Base-by-base conservation (phyloP, 345 rosid genomes). In the Euphorbia tirucalli region DNA sequence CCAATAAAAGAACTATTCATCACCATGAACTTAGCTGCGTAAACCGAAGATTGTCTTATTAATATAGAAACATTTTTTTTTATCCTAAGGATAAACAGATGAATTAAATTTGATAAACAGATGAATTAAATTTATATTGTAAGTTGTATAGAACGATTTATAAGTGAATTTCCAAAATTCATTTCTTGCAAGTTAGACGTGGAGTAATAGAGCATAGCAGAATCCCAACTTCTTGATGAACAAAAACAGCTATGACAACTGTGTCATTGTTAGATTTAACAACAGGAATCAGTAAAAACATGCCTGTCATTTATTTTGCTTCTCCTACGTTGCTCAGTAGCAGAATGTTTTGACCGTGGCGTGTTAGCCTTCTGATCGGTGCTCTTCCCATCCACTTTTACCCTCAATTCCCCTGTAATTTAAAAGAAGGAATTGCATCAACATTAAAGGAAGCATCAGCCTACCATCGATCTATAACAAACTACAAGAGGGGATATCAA, bases 281-380 rank as follows among this genome's bases (percentile, higher is more conserved):
- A 14, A 46, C 27, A 27, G 11, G 24, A 54, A 69, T 39, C 44
- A 61, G 0, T 65, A 10, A 65, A 60, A 3, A 66, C 83, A 83
- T 74, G 82, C 97, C 98, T 86, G 81, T 96, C 96, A 75, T 91
- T 96, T 74, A 96, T 96, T 83, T 96, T 96, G 85, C 99, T 93
- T 79, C 99, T 88, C 71, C 99, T 76, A 28, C 98, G 89, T 81
- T 96, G 98, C 83, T 96, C 98, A 0, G 99, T 96, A 7, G 99
- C 95, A 52, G 99, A 96, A 83, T 96, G 99, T 81, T 96, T 96
- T 65, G 99, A 96, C 69, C 97, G 86, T 2, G 96, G 96, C 5
- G 97, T 93, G 85, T 83, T 87, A 16, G 87, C 85, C 79, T 87
- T 91, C 85, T 87, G 94, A n/a, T 93, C 98, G 49, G 82, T 74